A percentile compares a stretch with the other conserved stretches of the same genome.
Conservation (phyloP, 1,139 yeast genomes). For the Pneumocystis canis region DNA sequence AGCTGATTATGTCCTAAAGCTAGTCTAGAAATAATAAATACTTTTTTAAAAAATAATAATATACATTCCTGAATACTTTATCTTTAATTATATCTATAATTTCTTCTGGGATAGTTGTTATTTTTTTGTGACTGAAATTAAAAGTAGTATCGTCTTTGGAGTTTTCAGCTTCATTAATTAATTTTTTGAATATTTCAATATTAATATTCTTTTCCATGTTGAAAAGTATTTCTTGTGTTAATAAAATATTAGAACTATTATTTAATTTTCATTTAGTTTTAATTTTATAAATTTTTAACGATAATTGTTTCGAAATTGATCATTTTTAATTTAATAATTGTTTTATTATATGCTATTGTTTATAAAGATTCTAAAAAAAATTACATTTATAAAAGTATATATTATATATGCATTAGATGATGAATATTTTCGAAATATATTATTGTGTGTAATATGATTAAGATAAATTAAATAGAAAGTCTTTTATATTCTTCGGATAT, state of each 20-base stretch:
- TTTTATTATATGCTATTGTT: not conserved
- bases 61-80: slow-evolving; percentile 31
- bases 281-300: not conserved
- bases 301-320: not conserved
- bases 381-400: not conserved
- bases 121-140: slow-evolving; percentile 24
- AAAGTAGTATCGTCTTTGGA: slow-evolving; percentile 9
- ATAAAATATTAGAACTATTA: not conserved
- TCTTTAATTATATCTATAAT: slow-evolving; percentile 29
- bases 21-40: slow-evolving; percentile 4
- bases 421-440: not conserved
- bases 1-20: slow-evolving; percentile 12
- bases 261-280: not conserved
- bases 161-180: slow-evolving; percentile 6
- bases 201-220: not conserved
- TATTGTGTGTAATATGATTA: not conserved
- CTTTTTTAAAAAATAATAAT: not conserved
- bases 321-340: not conserved
- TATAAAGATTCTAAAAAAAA: not conserved
- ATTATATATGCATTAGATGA: not conserved
- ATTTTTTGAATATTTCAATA: slow-evolving; percentile 2
- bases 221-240: not conserved
- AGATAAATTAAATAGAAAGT: not conserved
- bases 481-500: not conserved
- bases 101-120: slow-evolving; percentile 26